phyloP scores from a whole-genome alignment of 371 early-diverging fungal species.

The Entomophthora muscae region DNA sequence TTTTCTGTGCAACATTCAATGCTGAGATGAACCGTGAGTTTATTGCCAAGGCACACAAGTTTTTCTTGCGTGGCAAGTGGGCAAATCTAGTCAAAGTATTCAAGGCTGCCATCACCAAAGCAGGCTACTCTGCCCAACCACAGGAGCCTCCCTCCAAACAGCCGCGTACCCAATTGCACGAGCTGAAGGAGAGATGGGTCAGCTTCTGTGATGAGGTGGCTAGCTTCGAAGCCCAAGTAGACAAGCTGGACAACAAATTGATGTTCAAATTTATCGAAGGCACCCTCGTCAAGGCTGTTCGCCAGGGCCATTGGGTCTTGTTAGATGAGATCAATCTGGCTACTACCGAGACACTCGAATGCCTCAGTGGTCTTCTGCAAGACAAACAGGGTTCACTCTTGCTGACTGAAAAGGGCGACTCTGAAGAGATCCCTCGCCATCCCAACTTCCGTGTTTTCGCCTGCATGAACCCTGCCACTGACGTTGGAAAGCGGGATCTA shows the following conservation, averaged over 20 bases:
- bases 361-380: constrained; percentile 79
- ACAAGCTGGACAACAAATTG: constrained; percentile 56
- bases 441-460: constrained; percentile 94
- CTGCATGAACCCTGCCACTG: constrained; percentile 99
- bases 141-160: constrained; percentile 11
- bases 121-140: constrained; percentile 13
- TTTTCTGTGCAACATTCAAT: constrained; percentile 80
- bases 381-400: constrained; percentile 57
- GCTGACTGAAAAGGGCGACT: constrained; percentile 84
- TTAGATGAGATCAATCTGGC: constrained; percentile 99
- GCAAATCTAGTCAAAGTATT: constrained; percentile 51
- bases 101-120: constrained; percentile 26
- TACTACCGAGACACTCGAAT: constrained; percentile 84
- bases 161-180: constrained; percentile 12
- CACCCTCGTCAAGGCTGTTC: constrained; percentile 76
- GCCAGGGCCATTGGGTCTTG: constrained; percentile 90
- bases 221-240: constrained; percentile 49
- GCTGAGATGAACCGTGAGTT: constrained; percentile 69
- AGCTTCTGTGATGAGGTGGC: constrained; percentile 31
- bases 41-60: constrained; percentile 53
- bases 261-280: constrained; percentile 93
- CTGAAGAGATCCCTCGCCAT: constrained; percentile 72
- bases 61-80: constrained; percentile 60
- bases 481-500: constrained; percentile 94
- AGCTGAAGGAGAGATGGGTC: constrained; percentile 35